Conservation (phyloP, 2,329 filamentous ascomycete genomes). For the Botryotinia globosa region DNA sequence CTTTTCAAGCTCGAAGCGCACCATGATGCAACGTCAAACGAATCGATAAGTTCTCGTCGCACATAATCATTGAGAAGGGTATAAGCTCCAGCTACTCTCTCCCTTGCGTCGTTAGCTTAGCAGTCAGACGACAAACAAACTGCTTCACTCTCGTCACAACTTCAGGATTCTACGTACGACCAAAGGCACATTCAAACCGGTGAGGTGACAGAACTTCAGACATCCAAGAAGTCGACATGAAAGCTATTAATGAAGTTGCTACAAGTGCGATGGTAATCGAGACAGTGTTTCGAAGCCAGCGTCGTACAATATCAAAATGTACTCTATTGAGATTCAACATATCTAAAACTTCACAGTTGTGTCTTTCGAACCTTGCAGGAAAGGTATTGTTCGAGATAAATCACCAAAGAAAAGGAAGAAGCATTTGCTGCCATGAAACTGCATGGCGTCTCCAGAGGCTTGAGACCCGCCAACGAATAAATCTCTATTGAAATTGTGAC, state of each 20-base stretch:
- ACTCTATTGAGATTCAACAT: constrained; percentile 2
- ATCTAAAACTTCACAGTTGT: constrained; percentile 1
- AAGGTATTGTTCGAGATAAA: neutral
- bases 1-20: neutral
- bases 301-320: constrained; percentile 4
- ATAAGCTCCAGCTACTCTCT: neutral
- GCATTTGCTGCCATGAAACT: constrained; percentile 13
- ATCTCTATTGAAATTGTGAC: constrained; percentile 5
- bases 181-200: neutral
- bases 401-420: neutral
- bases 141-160: neutral
- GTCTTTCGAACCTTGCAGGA: neutral
- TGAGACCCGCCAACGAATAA: constrained; percentile 15
- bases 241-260: neutral
- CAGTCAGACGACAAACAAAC: neutral
- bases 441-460: constrained; percentile 8
- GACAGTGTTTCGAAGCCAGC: constrained; percentile 4
- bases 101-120: neutral
- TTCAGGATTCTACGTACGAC: neutral
- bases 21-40: neutral
- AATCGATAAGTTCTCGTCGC: neutral
- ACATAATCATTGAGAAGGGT: neutral
- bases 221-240: neutral
- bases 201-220: neutral
- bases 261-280: neutral